Base-by-base conservation (phyloP, 805 yeast species). In the Candida fluviatilis region DNA sequence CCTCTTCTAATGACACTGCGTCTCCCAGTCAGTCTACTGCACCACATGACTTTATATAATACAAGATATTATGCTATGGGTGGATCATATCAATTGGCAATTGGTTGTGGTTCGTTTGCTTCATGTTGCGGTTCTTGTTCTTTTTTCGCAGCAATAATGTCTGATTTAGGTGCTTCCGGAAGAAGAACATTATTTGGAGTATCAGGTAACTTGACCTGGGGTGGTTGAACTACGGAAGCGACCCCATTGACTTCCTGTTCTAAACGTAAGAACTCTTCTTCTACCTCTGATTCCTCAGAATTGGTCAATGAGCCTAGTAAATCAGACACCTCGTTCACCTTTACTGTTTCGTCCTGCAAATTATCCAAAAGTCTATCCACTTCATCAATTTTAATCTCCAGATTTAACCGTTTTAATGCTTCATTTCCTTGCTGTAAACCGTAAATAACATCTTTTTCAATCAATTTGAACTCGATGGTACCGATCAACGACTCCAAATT, bases 331-430 rank as follows among this genome's bases (percentile, higher is more conserved):
- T 85, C 90, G 36, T 84, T 78, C 52, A 88, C 96, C 52, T 85
- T 82, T 18, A 81, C 71, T 12, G 81, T 69, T 35, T 91, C 95
- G 16, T 87, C 96, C 34, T 83, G 86, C 15, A 85, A 74, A 36
- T 86, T 90, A 57, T 90, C 96, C 75, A 91, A 64, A 3, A 91
- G 70, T 51, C 71, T 74, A 48, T 90, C 96, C n/a, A 89, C 83
- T 49, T 77, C 76, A 23, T 84, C 90, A 13, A 85, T 54, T 25
- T 77, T 79, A 76, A 90, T 76, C 50, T 91, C 96, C 34, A 66
- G 64, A 57, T 93, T 93, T 42, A 93, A 69, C 48, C 77, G 79
- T 47, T 75, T 81, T 48, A 93, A 72, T 10, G 87, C 86, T 36
- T 71, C 63, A 53, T 84, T 89, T 17, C 99, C 98, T 47, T 83